Evolutionary conservation across 208 protist species (phyloP), one percentile per base, ranked within the genome.

Genomic region (Herpetomonas tarakana): DNA sequence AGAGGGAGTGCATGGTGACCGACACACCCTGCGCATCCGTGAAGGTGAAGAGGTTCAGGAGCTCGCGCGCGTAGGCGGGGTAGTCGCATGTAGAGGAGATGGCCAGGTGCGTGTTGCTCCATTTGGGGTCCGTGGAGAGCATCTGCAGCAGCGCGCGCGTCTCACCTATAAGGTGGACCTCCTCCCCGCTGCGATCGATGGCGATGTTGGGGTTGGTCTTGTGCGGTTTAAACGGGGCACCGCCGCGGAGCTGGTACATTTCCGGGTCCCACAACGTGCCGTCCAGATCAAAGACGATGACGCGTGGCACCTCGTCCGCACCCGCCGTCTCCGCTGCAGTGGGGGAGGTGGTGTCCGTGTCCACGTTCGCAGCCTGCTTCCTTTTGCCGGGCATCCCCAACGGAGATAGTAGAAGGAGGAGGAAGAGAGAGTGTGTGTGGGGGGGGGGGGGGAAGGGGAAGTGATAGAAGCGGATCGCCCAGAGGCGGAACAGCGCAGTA

Each of bases 271-370:
- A 96, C 2, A 96, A 68, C 1, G 91, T 96, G 11, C 88, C 91
- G 59, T 96, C 91, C 24, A 96, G 81, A 51, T 96, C 91, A 53
- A 94, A 95, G 44, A 93, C 88, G 65, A 96, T 91, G 24, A 94
- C 81, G 25, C 76, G 73, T 6, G 89, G 89, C 9, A 82, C 9
- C 16, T 52, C 58, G 19, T 68, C 59, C n/a, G 50, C 50, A 25
- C 45, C 59, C 60, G 66, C 3, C 21, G 6, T 41, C 6, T 56
- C 28, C 18, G 51, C 9, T 26, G 18, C 21, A 12, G 29, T 21
- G 18, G 29, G 26, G 9, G n/a, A n/a, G n/a, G n/a, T n/a, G n/a
- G n/a, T n/a, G n/a, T n/a, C n/a, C n/a, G n/a, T n/a, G n/a, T n/a
- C n/a, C 35, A 41, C 14, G 35, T 14, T 41, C 35, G 35, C 14